Evolutionary conservation across 2,329 filamentous ascomycete species (phyloP).

Genomic region (Nothophoma quercina): DNA sequence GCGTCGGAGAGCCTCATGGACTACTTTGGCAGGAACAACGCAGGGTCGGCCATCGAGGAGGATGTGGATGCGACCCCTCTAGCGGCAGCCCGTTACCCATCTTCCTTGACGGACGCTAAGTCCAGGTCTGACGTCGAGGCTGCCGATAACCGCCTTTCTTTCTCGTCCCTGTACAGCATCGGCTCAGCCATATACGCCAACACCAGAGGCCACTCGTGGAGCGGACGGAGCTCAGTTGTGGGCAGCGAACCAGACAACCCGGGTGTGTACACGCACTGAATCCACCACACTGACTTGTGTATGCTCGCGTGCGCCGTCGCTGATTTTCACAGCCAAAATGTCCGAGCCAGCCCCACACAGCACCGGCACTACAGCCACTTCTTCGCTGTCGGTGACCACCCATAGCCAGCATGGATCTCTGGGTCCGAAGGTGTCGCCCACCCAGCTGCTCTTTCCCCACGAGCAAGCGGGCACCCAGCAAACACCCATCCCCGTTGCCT

Average conservation of each 20-base stretch:
- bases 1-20: conserved; percentile 54
- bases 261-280: conserved; percentile 34
- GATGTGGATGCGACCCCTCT: conserved; percentile 55
- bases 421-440: conserved; percentile 50
- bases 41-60: conserved; percentile 58
- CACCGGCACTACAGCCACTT: conserved; percentile 53
- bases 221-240: conserved; percentile 54
- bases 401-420: conserved; percentile 53
- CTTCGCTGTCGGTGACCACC: conserved; percentile 54
- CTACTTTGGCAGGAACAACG: conserved; percentile 33
- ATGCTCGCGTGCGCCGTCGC: conserved; percentile 9
- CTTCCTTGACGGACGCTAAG: conserved; percentile 57
- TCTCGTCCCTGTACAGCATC: conserved; percentile 76
- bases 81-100: conserved; percentile 25
- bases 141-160: conserved; percentile 71
- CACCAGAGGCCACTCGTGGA: conserved; percentile 61
- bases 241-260: conserved; percentile 57
- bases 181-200: conserved; percentile 65
- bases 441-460: conserved; percentile 44
- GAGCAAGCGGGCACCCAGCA: conserved; percentile 29
- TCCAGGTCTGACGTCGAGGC: conserved; percentile 55
- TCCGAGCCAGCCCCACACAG: conserved; percentile 36
- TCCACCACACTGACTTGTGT: too few relatives aligned
- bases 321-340: conserved; percentile 33
- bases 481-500: conserved; percentile 11